A percentile compares a stretch with the other conserved stretches of the same genome.
Conservation (phyloP, 2,329 filamentous ascomycete genomes). For the Ceratocystis variospora region DNA sequence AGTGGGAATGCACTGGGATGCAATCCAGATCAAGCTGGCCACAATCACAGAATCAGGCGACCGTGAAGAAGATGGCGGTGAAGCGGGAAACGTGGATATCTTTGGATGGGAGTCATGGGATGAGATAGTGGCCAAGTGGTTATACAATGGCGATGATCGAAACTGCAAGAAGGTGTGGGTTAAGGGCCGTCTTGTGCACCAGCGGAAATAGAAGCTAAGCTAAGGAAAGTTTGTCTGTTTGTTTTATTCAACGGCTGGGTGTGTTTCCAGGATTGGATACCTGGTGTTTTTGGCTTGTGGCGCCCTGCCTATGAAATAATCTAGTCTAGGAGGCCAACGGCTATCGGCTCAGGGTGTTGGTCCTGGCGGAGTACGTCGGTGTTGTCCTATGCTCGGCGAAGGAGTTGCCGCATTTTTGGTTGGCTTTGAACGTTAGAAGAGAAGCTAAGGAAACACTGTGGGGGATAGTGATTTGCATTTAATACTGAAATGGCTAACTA, state of each 20-base stretch:
- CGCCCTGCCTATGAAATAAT: no score
- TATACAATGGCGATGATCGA: slow-evolving; percentile 84
- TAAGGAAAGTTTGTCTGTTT: background rate
- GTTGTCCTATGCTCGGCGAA: no score
- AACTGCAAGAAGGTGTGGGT: slow-evolving; percentile 89
- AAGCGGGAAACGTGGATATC: slow-evolving; percentile 59
- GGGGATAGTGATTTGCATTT: no score
- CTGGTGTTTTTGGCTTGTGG: no score
- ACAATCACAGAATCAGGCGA: slow-evolving; percentile 32
- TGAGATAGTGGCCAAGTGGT: slow-evolving; percentile 81
- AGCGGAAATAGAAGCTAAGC: slow-evolving; percentile 25
- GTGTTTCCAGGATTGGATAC: no score
- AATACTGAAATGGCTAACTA: no score
- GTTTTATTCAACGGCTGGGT: no score
- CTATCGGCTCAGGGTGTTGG: no score
- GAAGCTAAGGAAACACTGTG: no score
- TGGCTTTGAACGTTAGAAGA: background rate
- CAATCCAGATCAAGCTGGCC: slow-evolving; percentile 61
- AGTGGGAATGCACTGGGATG: slow-evolving; percentile 80
- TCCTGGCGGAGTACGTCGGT: no score
- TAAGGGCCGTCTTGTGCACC: slow-evolving; percentile 65
- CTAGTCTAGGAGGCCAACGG: no score
- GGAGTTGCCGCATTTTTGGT: no score
- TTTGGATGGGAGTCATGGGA: slow-evolving; percentile 89
- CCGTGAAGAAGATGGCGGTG: slow-evolving; percentile 23